These are phyloP conservation scores for Kluyveromyces sp. DNA, from an alignment of 1,139 yeast species.

Conservation along the genomic window DNA sequence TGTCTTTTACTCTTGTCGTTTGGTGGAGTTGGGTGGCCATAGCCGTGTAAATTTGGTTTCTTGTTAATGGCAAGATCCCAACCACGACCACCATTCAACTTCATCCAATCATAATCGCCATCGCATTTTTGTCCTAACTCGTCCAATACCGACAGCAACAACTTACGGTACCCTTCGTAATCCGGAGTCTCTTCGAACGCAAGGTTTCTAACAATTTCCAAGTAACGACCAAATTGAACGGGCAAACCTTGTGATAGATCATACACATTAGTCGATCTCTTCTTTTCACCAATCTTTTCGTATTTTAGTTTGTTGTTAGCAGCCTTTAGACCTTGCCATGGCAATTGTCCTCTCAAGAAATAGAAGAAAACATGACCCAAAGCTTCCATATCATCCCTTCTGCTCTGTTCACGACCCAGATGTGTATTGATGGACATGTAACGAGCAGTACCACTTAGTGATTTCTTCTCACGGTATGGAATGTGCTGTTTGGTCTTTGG, in stretches of 20 bases:
- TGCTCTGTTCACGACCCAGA: slow-evolving; percentile 90
- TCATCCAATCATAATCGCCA: slow-evolving; percentile 81
- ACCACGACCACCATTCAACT: slow-evolving; percentile 69
- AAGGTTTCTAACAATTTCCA: slow-evolving; percentile 61
- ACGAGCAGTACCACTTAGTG: slow-evolving; percentile 95
- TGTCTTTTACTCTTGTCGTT: slow-evolving; percentile 35
- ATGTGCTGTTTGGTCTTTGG: slow-evolving; percentile 93
- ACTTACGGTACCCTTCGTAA: slow-evolving; percentile 61
- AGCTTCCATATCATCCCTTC: slow-evolving; percentile 94
- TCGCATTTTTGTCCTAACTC: slow-evolving; percentile 49
- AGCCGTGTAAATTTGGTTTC: slow-evolving; percentile 75
- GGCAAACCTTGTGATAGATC: slow-evolving; percentile 67
- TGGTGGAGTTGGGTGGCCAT: slow-evolving; percentile 63
- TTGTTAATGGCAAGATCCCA: slow-evolving; percentile 76
- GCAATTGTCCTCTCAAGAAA: slow-evolving; percentile 90
- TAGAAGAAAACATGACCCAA: slow-evolving; percentile 92
- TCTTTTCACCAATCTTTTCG: slow-evolving; percentile 75
- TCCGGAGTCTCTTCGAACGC: slow-evolving; percentile 76
- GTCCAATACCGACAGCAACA: slow-evolving; percentile 55
- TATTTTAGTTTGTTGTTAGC: slow-evolving; percentile 77
- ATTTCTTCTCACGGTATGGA: slow-evolving; percentile 93
- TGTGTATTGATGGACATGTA: slow-evolving; percentile 95
- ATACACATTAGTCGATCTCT: slow-evolving; percentile 59
- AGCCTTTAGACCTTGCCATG: slow-evolving; percentile 97
- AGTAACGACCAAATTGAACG: slow-evolving; percentile 68